Conservation (phyloP, 2,329 filamentous ascomycete genomes). For the Apiospora malaysiana region DNA sequence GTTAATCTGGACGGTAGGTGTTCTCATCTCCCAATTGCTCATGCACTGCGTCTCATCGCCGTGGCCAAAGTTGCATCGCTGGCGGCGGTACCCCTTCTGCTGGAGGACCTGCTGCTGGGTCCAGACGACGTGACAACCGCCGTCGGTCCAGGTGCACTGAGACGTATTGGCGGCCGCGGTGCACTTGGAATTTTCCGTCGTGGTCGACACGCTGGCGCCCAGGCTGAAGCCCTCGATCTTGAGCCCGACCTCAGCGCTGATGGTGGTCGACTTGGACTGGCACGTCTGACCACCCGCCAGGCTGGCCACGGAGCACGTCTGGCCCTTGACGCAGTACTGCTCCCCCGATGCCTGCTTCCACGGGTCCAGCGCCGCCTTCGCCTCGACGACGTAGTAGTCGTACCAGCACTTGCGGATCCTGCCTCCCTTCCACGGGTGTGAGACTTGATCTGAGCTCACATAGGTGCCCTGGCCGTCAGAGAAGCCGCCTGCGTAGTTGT, state of each 20-base stretch:
- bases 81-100: conserved; percentile 5
- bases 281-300: background rate
- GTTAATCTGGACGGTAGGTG: background rate
- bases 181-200: background rate
- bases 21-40: background rate
- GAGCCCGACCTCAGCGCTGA: background rate
- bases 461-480: background rate
- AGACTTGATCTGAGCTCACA: background rate
- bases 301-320: background rate
- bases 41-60: background rate
- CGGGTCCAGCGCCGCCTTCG: background rate
- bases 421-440: background rate
- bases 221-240: background rate
- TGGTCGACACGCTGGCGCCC: background rate
- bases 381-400: background rate
- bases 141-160: background rate
- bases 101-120: conserved; percentile 1
- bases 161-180: background rate
- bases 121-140: background rate
- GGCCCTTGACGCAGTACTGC: background rate
- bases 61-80: background rate
- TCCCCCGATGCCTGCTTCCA: background rate
- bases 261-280: background rate
- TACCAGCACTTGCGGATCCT: background rate
- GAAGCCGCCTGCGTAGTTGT: background rate